These are phyloP conservation scores for Rhinocladiella mackenziei DNA, from an alignment of 2,329 filamentous ascomycete genomes.

Conservation along the genomic window DNA sequence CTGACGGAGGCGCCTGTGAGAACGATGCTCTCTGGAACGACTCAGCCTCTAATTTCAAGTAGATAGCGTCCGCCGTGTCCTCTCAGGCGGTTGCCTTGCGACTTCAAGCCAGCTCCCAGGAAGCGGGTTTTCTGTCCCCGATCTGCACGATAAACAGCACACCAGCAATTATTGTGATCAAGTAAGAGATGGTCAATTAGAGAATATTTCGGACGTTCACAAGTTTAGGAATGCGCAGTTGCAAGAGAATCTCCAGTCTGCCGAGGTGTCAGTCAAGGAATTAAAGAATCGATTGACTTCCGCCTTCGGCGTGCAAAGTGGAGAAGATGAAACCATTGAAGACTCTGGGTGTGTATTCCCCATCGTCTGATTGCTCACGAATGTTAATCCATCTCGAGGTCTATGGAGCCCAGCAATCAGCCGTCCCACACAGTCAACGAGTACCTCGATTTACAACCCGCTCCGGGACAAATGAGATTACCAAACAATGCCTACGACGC, in stretches of 20 bases:
- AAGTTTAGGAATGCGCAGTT: conserved; percentile 64
- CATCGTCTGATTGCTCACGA: not conserved
- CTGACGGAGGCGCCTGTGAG: conserved; percentile 47
- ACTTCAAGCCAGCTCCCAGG: conserved; percentile 67
- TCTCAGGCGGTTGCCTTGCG: conserved; percentile 66
- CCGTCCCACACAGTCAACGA: not conserved
- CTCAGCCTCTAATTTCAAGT: conserved; percentile 4
- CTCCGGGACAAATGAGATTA: conserved; percentile 23
- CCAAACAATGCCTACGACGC: conserved; percentile 29
- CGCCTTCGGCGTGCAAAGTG: conserved; percentile 36
- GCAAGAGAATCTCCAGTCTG: conserved; percentile 68
- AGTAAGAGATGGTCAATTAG: conserved; percentile 44
- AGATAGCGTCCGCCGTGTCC: conserved; percentile 39
- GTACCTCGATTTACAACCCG: conserved; percentile 23
- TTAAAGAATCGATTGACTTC: conserved; percentile 57
- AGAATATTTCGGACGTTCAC: conserved; percentile 6
- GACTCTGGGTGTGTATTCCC: conserved; percentile 10
- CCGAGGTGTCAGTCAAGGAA: conserved; percentile 55
- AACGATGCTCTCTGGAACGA: not conserved
- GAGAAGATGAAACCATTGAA: not conserved
- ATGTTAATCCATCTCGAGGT: conserved; percentile 2
- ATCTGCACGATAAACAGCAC: conserved; percentile 75
- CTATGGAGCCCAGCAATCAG: not conserved
- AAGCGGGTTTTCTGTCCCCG: conserved; percentile 75
- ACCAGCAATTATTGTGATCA: conserved; percentile 77